These are phyloP conservation scores for Sporormia fimetaria DNA, from an alignment of 495 filamentous ascomycete species.

Conservation along the genomic window DNA sequence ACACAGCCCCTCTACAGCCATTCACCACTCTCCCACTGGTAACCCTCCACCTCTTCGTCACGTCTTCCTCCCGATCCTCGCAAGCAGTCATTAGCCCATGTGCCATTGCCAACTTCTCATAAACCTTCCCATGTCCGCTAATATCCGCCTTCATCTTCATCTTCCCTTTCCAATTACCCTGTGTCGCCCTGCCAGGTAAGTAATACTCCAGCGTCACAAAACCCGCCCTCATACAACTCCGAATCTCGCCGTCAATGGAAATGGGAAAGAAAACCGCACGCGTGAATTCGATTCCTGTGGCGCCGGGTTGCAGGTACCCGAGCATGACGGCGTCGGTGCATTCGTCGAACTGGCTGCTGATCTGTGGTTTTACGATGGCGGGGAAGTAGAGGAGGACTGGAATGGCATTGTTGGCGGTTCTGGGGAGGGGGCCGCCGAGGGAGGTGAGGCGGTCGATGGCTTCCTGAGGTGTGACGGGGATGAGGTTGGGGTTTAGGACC, in stretches of 20 bases:
- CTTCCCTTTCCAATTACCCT: background rate
- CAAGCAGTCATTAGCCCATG: constrained; percentile 3
- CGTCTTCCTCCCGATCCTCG: constrained; percentile 6
- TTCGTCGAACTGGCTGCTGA: background rate
- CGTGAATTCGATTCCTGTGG: background rate
- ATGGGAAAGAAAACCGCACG: constrained; percentile 1
- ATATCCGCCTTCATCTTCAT: background rate
- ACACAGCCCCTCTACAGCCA: constrained; percentile 8
- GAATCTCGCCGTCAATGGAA: background rate
- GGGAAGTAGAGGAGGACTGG: constrained; percentile 12
- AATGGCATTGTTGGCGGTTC: no score
- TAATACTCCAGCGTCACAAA: no score
- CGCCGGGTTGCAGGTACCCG: constrained; percentile 1
- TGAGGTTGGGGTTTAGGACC: no score
- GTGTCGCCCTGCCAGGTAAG: background rate
- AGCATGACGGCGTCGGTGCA: constrained; percentile 11
- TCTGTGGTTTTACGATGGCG: background rate
- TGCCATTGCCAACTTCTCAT: constrained; percentile 5
- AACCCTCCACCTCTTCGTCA: constrained; percentile 14
- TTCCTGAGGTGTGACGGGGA: no score
- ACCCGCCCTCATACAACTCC: background rate
- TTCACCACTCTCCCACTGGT: constrained; percentile 1
- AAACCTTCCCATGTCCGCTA: background rate
- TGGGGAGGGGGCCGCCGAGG: no score
- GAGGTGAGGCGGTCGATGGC: no score